Conservation (phyloP, 352 stramenopile species). For the Globisporangium polare region DNA sequence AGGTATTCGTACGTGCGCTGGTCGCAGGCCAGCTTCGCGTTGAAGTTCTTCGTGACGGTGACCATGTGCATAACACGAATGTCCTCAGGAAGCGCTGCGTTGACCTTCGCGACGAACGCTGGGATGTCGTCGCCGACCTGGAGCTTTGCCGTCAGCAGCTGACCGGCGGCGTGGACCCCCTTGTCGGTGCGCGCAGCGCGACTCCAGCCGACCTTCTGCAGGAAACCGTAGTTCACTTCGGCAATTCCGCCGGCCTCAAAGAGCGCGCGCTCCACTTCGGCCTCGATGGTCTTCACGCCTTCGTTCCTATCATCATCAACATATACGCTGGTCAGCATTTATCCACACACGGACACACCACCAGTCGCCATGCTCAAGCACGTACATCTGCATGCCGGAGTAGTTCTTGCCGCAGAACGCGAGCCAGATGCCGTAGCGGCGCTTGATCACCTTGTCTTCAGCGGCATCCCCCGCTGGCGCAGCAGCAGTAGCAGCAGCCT, state of each 20-base stretch:
- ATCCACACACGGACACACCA: background rate
- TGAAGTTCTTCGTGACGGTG: constrained; percentile 89
- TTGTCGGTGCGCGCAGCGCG: constrained; percentile 89
- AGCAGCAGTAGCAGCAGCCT: background rate
- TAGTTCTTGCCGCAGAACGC: constrained; percentile 89
- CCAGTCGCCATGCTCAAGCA: background rate
- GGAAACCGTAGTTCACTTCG: constrained; percentile 87
- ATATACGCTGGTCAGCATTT: background rate
- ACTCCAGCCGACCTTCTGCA: constrained; percentile 89
- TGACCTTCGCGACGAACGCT: constrained; percentile 68
- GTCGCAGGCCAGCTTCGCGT: constrained; percentile 87
- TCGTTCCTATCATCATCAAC: constrained; percentile 55
- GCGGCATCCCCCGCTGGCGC: background rate
- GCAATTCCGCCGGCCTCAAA: constrained; percentile 85
- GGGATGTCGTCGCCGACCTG: constrained; percentile 72
- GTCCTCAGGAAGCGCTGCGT: constrained; percentile 62
- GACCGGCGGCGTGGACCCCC: constrained; percentile 84
- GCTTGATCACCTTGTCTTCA: constrained; percentile 36
- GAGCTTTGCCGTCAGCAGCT: constrained; percentile 84
- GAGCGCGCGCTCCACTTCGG: constrained; percentile 85
- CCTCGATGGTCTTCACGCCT: constrained; percentile 86
- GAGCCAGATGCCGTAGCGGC: constrained; percentile 79
- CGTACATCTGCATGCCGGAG: constrained; percentile 87
- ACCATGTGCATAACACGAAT: constrained; percentile 85
- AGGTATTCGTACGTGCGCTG: constrained; percentile 91